Evolutionary conservation across 352 stramenopile species (phyloP).

Genomic region (Lagenidium giganteum): DNA sequence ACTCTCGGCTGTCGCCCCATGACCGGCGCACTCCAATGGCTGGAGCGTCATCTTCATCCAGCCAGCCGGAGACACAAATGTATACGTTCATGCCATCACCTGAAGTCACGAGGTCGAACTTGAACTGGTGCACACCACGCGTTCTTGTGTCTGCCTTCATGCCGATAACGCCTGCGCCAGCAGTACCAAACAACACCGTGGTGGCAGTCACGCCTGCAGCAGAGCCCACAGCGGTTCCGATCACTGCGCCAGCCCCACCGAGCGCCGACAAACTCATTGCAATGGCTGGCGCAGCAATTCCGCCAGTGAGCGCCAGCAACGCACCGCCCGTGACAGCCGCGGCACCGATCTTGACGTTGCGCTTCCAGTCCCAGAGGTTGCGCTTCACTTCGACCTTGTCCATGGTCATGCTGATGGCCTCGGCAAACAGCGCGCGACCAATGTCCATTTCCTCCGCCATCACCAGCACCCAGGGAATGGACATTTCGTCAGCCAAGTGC

Average conservation of each 20-base stretch:
- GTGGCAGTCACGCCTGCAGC: constrained; percentile 55
- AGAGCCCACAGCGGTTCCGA: constrained; percentile 55
- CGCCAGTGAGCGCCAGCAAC: constrained; percentile 68
- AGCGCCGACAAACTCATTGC: constrained; percentile 49
- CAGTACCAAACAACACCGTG: constrained; percentile 77
- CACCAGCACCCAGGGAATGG: constrained; percentile 53
- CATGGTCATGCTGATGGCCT: constrained; percentile 68
- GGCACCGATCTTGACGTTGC: constrained; percentile 63
- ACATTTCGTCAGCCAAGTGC: constrained; percentile 36
- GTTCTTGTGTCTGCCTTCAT: constrained; percentile 78
- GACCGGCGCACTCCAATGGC: constrained; percentile 54
- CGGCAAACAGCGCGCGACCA: constrained; percentile 59
- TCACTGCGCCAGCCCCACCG: constrained; percentile 52
- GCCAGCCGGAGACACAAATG: constrained; percentile 81
- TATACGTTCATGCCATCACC: constrained; percentile 87
- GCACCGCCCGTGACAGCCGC: constrained; percentile 67
- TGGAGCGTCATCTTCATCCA: constrained; percentile 70
- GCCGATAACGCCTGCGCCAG: constrained; percentile 67
- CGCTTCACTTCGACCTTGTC: constrained; percentile 52
- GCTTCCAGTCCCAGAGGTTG: constrained; percentile 75
- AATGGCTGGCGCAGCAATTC: constrained; percentile 55
- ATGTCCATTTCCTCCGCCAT: constrained; percentile 66
- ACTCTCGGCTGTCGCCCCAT: constrained; percentile 78
- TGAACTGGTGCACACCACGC: constrained; percentile 71
- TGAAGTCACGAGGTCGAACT: constrained; percentile 73